Evolutionary conservation across 441 rosid species (phyloP), one percentile per base, ranked within the genome.

Genomic region (Bocquillonia castaneifolia): DNA sequence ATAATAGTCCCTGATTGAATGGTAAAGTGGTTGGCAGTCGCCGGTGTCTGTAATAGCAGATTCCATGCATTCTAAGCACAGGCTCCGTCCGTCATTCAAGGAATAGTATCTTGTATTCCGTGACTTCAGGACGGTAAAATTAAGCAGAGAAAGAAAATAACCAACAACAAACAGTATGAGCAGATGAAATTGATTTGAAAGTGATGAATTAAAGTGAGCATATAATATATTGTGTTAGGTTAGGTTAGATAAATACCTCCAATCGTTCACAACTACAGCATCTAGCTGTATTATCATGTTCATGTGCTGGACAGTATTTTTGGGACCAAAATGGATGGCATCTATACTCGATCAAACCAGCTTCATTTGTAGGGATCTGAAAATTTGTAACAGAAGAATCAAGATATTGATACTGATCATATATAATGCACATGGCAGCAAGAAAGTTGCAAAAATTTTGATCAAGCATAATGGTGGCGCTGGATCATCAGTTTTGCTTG

Each of bases 291-390:
- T 69, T 73, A 62, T 93, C 98, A 40, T 82, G 85, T 69, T 93
- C 98, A 10, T 91, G 98, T 22, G 92, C 79, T 2, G 97, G 97
- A 37, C 98, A 93, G 56, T 91, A 93, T 78, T 86, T 93, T 65
- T 93, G 98, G 69, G 83, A 81, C 98, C 98, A 93, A 79, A 85
- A 91, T 31, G 97, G 98, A 75, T 93, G 98, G 75, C 97, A 89
- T 53, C 93, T 83, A 52, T 89, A 93, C 83, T 93, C 98, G 5
- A 93, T 93, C 80, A 91, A 76, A 65, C 96, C 96, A 72, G 84
- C 86, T 74, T 80, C 84, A 69, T 93, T 91, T 48, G 84, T 83
- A 44, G 97, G 93, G 48, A 93, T 93, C 98, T 93, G 81, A 65
- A 67, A 70, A 31, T 55, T 68, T 45, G 32, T 20, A 28, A 72